Base-by-base conservation (phyloP, 495 filamentous ascomycete species). In the Thozetella sp. region DNA sequence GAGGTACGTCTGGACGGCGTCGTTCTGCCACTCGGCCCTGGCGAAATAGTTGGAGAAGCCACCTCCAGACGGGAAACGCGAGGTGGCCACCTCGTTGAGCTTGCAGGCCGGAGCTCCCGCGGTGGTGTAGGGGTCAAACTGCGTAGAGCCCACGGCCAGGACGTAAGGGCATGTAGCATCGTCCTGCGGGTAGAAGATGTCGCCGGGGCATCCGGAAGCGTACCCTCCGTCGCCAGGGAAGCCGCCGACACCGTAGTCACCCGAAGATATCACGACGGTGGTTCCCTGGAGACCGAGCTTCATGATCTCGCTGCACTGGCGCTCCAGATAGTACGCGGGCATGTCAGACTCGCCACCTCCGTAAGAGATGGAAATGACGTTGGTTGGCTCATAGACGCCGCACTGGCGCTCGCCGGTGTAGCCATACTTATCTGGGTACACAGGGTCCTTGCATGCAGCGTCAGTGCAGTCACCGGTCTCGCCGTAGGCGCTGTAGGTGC, bases 21-120 rank as follows among this genome's bases (percentile, higher is more conserved):
- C 25, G 11, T 75, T 45, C 66, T 93, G 89, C 64, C 86, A 92
- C 3, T 59, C 54, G 0, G 89, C 86, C 13, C 77, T 69, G 22
- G 74, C 64, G 72, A 87, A 92, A 67, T 89, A 74, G 65, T 91
- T 90, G 61, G 81, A 86, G 72, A 91, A 91, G 15, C 88, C 88
- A 30, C 88, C 87, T 22, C 87, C 87, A 9, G 82, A 85, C 22
- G 72, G 71, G 70, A 84, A 82, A 63, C 25, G 68, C 61, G 55
- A 76, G 63, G 63, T 80, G 63, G 74, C 70, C 60, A 81, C 71
- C 62, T 82, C 71, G 73, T 69, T 27, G 65, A 65, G 22, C 64
- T 69, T 45, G 77, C 64, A 11, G 57, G 62, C 54, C 30, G 54
- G 53, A 2, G 27, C 30, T 1, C 72, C 59, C 2, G 25, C 54